Evolutionary conservation across 805 yeast species (phyloP), one percentile per base, ranked within the genome.

Genomic region (Candida jianshihensis): DNA sequence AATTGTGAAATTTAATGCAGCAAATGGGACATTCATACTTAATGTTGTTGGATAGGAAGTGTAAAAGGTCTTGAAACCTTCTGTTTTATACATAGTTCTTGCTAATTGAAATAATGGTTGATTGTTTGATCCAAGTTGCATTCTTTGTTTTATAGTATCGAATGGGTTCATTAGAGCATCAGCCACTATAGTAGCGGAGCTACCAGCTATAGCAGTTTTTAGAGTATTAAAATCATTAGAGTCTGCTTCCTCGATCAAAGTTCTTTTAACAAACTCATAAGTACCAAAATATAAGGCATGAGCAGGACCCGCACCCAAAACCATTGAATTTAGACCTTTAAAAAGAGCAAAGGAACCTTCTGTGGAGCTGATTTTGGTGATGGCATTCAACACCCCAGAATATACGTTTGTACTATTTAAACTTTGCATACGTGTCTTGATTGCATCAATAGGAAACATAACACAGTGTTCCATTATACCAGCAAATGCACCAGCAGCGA

Each of bases 291-390:
- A 90, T 6, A 92, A 82, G 4, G 97, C 97, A 63, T 90, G 98
- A 4, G 97, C 97, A 3, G 98, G 98, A 6, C 98, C 98, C n/a
- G 98, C 97, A 26, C 98, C 98, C 42, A 90, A 56, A 3, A 88
- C 79, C 41, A 92, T 95, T 1, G 96, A 83, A 18, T 87, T 79
- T 14, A 90, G 85, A 37, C 98, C 98, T 54, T 95, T 71, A 95
- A 97, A 90, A 20, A 92, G 70, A 1, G 95, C 84, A 35, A 74
- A 54, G 6, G 90, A 82, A 2, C 98, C 98, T 59, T 90, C 97
- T 14, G 81, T 69, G 13, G 95, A 73, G n/a, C 85, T 71, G 39
- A 92, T 88, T 48, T 72, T 71, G 17, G 87, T 67, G 31, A 87
- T 77, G 18, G 92, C 78, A 30, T 73, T 67, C 19, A 86, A 64